Percentiles rank a stretch among this genome's conserved stretches.
phyloP scores from a whole-genome alignment of 2,329 filamentous ascomycete species.

The Colletotrichum tropicicola region DNA sequence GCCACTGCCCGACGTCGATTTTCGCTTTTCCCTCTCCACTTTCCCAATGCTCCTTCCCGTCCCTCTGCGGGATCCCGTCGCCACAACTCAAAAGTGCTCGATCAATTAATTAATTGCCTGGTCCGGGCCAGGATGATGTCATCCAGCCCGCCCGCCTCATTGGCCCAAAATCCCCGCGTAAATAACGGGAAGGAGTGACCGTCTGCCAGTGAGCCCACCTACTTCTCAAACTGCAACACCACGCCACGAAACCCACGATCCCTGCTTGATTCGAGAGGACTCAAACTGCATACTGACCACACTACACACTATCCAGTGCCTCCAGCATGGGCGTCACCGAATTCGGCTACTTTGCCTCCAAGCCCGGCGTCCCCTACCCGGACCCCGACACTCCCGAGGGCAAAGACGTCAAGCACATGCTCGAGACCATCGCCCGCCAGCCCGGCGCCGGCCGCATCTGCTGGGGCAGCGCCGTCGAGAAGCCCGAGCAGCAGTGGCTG shows the following conservation, averaged over 20 bases:
- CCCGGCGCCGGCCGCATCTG: constrained; percentile 34
- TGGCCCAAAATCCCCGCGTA: not conserved
- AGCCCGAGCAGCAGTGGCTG: constrained; percentile 34
- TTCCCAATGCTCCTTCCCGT: not conserved
- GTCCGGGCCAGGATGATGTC: not conserved
- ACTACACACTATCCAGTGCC: no score
- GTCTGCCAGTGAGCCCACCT: not conserved
- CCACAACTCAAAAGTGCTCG: not conserved
- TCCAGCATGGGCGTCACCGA: constrained; percentile 34
- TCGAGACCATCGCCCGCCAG: constrained; percentile 33
- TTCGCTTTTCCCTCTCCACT: not conserved
- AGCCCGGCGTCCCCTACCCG: constrained; percentile 29
- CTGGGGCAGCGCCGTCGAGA: constrained; percentile 35
- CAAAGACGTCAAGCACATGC: constrained; percentile 14
- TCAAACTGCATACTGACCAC: no score
- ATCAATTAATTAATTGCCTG: not conserved
- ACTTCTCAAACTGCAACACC: no score
- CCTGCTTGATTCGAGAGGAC: not conserved
- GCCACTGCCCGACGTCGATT: not conserved
- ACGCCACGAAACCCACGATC: no score
- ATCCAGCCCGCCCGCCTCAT: not conserved
- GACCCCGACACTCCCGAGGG: constrained; percentile 28
- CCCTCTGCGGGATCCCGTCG: not conserved
- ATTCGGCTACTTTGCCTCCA: constrained; percentile 33
- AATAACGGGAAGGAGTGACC: no score